Base-by-base conservation (phyloP, 2,329 filamentous ascomycete genomes). In the Fulvia fulva region DNA sequence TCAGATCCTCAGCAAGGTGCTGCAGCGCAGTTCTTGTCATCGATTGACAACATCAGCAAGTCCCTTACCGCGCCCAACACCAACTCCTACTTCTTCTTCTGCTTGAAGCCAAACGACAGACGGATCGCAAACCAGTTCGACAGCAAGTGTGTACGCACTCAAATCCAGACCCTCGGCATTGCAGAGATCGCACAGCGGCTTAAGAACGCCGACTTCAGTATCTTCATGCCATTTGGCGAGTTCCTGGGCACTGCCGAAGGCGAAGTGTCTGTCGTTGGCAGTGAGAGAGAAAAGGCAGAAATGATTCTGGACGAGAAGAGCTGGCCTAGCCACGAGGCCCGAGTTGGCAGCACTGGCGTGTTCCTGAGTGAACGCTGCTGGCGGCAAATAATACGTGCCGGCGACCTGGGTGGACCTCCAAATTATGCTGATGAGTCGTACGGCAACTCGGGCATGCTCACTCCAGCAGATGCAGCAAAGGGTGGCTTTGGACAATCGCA, bases 71-170 rank as follows among this genome's bases (percentile, higher is more conserved):
- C 89, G 2, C 84, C 87, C 3, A 90, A 91, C 69, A 89, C 91
- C 11, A 99, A 99, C 69, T 85, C 89, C 0, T 99, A 99, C 75
- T 97, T 97, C 67, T 84, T 99, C 46, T 97, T 99, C 75, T 99
- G 94, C 70, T 77, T 99, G 63, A 99, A 99, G 76, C 93, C 94
- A 22, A 99, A 99, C 67, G 94, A 99, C 72, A 85, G 94, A 54
- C 87, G 94, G 51, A 99, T 99, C 65, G 93, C 94, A 61, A 99
- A 99, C 67, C 94, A 99, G 70, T 99, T 97, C 68, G 94, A 99
- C 74, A 97, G 91, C 82, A 97, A 97, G 75, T 99, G 94, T 72
- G 94, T 99, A 22, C 87, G 94, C 3, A 90, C 89, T 11, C 94
- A 99, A 72, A 84, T 99, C 1, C 93, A 97, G 71, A 96, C 91